phyloP scores from a whole-genome alignment of 306 rosid species.

The Alnus rubra region DNA sequence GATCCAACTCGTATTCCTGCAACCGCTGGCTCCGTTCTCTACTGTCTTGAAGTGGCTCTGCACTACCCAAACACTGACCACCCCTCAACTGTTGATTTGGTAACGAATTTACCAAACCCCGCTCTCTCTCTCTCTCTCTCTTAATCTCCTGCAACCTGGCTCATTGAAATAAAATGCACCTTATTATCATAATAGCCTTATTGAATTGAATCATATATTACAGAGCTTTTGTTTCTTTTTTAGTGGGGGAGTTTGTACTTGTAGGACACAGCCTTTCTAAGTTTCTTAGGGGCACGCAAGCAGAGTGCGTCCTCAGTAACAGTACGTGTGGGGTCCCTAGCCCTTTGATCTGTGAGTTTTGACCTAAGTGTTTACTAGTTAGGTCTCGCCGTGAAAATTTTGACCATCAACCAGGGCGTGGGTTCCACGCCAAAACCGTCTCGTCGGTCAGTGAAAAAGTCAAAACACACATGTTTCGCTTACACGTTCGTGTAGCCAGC shows the following conservation, averaged over 20 bases:
- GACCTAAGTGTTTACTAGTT: slow-evolving; percentile 48
- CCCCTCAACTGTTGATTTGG: slow-evolving; percentile 61
- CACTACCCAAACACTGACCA: slow-evolving; percentile 51
- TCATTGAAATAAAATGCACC: slow-evolving; percentile 12
- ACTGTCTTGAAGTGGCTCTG: slow-evolving; percentile 84
- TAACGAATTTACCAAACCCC: slow-evolving; percentile 26
- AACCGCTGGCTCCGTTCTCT: slow-evolving; percentile 67
- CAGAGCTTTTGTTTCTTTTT: not conserved
- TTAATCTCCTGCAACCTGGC: not conserved
- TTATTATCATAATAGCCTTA: not conserved
- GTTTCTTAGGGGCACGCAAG: not conserved
- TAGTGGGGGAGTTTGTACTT: not conserved
- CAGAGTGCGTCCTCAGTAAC: not conserved
- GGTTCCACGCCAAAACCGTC: slow-evolving; percentile 37
- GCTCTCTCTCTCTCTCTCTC: not conserved
- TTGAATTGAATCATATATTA: too few species aligned
- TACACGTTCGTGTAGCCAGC: slow-evolving; percentile 49
- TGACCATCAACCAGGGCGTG: slow-evolving; percentile 31
- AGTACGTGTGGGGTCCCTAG: not conserved
- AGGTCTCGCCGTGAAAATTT: slow-evolving; percentile 24
- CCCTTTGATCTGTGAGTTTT: slow-evolving; percentile 36
- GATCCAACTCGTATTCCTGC: slow-evolving; percentile 47
- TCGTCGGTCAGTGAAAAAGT: slow-evolving; percentile 50
- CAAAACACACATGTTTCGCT: slow-evolving; percentile 41
- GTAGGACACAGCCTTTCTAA: slow-evolving; percentile 1